Evolutionary conservation across 169 alveolate genomes (phyloP), one percentile per base, ranked within the genome.

Genomic region (Cryptosporidium ryanae): DNA sequence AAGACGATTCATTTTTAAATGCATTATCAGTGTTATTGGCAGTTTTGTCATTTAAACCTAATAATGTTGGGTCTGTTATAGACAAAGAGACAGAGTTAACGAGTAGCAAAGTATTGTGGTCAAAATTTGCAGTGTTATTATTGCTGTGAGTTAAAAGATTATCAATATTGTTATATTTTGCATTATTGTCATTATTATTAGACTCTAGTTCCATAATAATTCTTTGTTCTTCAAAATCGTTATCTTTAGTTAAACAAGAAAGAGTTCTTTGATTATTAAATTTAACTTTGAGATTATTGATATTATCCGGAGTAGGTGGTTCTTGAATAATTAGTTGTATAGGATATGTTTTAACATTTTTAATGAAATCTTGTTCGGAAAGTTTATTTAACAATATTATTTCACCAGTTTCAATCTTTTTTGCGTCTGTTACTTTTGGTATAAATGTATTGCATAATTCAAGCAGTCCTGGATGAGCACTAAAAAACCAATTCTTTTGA

Each of bases 351-450:
- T 76, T 76, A 21, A 76, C 52, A 46, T 76, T 61, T 38, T 76
- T 55, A 18, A 76, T 55, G 27, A 76, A 76, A 5, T 32, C 43
- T 18, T 55, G 10, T 13, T 32, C 71, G 17, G 68, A 55, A 21
- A 61, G 71, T 1, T 59, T 55, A 15, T 50, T 46, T 7, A 63
- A 8, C 23, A 76, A 65, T 23, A 61, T 61, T 2, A 76, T 76
- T 59, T 76, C 87, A n/a, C 87, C 87, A 5, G 87, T 59, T 43
- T 76, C 87, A 10, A 70, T 76, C 87, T 57, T 76, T 10, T 31
- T 44, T 18, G 87, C 68, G 38, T 76, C 64, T 21, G 44, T 61
- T 23, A 76, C 34, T 18, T 76, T 61, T 15, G 87, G 87, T 7
- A 76, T 76, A 61, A 76, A 76, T 17, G 87, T 38, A 48, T 76